Base-by-base conservation (phyloP, 164 flowering plant species). In the Macadamia tetraphylla region DNA sequence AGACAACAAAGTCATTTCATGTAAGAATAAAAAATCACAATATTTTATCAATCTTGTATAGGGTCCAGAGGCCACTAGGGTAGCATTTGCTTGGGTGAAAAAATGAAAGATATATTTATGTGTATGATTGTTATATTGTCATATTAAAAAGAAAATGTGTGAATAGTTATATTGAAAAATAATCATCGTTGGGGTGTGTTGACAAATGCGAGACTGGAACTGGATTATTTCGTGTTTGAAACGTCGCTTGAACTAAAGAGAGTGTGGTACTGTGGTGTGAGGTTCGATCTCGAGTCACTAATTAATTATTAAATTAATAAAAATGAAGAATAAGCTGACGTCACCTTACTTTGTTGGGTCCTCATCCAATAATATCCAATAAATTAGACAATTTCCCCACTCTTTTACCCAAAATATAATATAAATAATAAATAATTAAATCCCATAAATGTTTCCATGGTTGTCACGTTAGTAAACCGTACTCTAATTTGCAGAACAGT, bases 331-430 rank as follows among this genome's bases (percentile, higher is more conserved):
- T 15, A 64, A 32, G 58, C 56, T 32, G 35, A 56, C 17, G 40
- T 62, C 71, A 67, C 14, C 57, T 56, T 17, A 1, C 46, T 67
- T 71, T 15, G 13, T 29, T 66, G 44, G 56, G 60, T 55, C 74
- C 9, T 43, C 62, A 61, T 67, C 66, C 74, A 67, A 66, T 66
- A 72, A 72, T 66, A n/a, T 32, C 17, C 0, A 14, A 70, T 64
- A 64, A 70, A 71, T 18, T 18, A 59, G 23, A 23, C 23, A 23
- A 23, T 23, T 23, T 23, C 23, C 23, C 23, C 23, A 23, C 23
- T 23, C 23, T 23, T 23, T 23, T 23, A 23, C 52, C 31, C 18
- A 23, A 23, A 23, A 23, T 23, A 23, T 23, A 23, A 23, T 23
- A 23, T 23, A 23, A 62, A 55, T 15, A 14, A 15, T 14, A 30